Conservation (phyloP, 257 asterid species). For the Eucommia ulmoides region DNA sequence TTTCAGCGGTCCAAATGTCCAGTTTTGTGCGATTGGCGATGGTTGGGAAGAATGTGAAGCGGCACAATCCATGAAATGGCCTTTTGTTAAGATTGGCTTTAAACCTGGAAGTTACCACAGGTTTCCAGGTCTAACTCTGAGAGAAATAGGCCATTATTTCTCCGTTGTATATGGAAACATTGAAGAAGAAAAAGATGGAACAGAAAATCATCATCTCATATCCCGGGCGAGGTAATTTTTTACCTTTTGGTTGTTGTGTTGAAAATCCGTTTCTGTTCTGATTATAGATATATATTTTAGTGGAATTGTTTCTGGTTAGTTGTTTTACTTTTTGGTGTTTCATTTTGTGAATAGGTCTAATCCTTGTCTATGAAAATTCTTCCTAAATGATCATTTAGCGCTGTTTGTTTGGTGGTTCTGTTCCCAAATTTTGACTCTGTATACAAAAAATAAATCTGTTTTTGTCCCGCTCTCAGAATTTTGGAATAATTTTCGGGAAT, state of each 20-base stretch:
- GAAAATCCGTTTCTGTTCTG: background rate
- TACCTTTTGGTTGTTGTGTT: no score
- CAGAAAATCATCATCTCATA: constrained; percentile 2
- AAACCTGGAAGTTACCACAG: constrained; percentile 46
- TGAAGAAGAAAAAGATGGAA: constrained; percentile 21
- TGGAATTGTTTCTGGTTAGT: no score
- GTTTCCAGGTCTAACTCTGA: constrained; percentile 79
- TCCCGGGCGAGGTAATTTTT: background rate
- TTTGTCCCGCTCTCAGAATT: no score
- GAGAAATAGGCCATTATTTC: constrained; percentile 50
- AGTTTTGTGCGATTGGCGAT: constrained; percentile 76
- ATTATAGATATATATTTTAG: no score
- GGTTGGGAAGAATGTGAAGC: constrained; percentile 93
- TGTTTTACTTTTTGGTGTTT: no score
- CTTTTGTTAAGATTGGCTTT: constrained; percentile 69
- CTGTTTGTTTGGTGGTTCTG: no score
- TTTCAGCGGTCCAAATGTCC: constrained; percentile 45
- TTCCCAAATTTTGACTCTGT: no score
- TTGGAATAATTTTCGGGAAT: no score
- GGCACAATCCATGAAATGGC: constrained; percentile 10
- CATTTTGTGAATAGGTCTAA: no score
- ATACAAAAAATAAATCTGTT: no score
- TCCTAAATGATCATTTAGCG: no score
- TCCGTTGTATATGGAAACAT: constrained; percentile 49
- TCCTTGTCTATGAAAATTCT: no score